phyloP scores from a whole-genome alignment of 1,284 basidiomycete genomes.

The Volvariella surrecta region DNA sequence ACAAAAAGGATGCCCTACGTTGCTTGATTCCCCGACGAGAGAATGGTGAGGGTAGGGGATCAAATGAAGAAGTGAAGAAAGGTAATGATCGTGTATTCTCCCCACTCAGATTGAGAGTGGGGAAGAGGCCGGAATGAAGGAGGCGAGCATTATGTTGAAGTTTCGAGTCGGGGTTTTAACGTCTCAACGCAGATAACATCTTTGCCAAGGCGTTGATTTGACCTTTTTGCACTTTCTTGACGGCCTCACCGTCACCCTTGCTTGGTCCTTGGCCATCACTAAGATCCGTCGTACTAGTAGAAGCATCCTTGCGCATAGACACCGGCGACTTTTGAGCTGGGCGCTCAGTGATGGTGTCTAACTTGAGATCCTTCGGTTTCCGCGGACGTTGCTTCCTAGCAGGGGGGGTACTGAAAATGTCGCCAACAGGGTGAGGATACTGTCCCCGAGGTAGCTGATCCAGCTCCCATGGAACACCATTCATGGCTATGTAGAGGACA shows the following conservation, averaged over 20 bases:
- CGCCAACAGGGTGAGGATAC: constrained; percentile 48
- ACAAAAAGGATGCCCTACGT: no score
- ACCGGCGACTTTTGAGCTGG: constrained; percentile 33
- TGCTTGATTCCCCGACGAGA: no score
- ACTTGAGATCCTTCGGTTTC: constrained; percentile 53
- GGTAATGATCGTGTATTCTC: constrained; percentile 3
- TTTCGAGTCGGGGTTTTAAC: constrained; percentile 26
- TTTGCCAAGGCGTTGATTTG: constrained; percentile 79
- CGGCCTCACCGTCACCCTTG: constrained; percentile 40
- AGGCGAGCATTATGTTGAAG: constrained; percentile 7
- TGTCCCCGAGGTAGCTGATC: constrained; percentile 56
- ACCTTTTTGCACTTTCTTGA: constrained; percentile 76
- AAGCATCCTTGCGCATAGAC: constrained; percentile 41
- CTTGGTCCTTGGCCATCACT: constrained; percentile 18
- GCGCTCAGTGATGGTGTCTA: constrained; percentile 71
- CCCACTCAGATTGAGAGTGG: no score
- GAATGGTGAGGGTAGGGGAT: constrained; percentile 1
- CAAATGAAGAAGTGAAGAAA: constrained; percentile 10
- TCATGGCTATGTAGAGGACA: constrained; percentile 43
- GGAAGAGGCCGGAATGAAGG: not conserved
- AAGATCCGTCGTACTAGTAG: constrained; percentile 64
- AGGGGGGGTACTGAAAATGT: constrained; percentile 54
- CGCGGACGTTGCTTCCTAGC: constrained; percentile 54
- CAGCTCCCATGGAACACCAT: constrained; percentile 67
- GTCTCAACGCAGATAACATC: constrained; percentile 72